Percentiles rank a stretch among this genome's conserved stretches.
These are phyloP conservation scores for Saturnispora serradocipensis DNA, from an alignment of 805 yeast species.

Conservation along the genomic window DNA sequence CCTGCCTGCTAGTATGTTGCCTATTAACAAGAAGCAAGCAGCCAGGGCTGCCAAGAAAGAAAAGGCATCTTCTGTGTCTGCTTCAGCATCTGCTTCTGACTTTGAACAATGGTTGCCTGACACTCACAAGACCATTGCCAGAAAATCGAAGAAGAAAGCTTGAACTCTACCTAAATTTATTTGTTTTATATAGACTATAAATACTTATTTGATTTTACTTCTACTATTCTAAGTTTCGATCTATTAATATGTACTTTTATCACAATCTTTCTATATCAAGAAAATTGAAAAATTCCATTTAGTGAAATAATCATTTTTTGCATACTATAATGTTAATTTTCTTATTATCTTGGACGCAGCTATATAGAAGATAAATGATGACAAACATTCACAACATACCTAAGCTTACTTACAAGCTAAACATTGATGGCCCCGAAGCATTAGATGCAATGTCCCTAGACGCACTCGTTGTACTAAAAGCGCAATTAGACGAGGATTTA, in stretches of 20 bases:
- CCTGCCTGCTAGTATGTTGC: constrained; percentile 24
- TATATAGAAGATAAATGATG: background rate
- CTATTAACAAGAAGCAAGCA: constrained; percentile 19
- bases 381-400: constrained; percentile 2
- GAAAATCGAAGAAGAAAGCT: constrained; percentile 24
- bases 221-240: background rate
- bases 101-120: constrained; percentile 55
- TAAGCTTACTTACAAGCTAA: background rate
- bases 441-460: constrained; percentile 4
- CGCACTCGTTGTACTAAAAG: background rate
- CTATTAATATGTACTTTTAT: background rate
- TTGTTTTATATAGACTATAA: background rate
- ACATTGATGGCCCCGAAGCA: constrained; percentile 3
- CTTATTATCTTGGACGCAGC: background rate
- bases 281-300: background rate
- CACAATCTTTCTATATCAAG: background rate
- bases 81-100: constrained; percentile 10
- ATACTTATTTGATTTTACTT: background rate
- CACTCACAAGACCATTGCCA: constrained; percentile 32
- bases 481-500: constrained; percentile 34
- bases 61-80: constrained; percentile 20
- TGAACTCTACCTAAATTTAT: background rate
- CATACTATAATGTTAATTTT: background rate
- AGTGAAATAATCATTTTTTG: background rate
- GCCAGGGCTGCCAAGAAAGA: constrained; percentile 21